Conservation (phyloP, 2,329 filamentous ascomycete genomes). For the Aphanocladium album region DNA sequence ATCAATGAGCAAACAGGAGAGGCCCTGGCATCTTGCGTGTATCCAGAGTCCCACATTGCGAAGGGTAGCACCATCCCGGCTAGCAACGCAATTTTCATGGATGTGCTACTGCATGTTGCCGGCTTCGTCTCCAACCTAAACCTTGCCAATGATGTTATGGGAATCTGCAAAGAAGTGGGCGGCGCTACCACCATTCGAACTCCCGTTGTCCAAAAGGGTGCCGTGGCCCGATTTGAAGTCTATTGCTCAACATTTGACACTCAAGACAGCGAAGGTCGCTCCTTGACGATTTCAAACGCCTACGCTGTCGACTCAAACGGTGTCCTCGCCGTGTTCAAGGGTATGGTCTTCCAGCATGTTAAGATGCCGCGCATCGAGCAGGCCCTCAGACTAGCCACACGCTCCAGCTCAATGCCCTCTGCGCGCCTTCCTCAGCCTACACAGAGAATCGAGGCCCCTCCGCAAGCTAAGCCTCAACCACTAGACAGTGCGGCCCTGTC, state of each 20-base stretch:
- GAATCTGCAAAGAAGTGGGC: conserved; percentile 21
- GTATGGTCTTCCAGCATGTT: conserved; percentile 27
- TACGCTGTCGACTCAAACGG: conserved; percentile 20
- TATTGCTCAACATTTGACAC: conserved; percentile 19
- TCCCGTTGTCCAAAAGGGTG: conserved; percentile 19
- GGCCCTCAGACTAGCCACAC: background rate
- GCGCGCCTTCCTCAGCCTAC: background rate
- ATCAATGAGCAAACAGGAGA: background rate
- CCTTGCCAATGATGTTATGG: conserved; percentile 21
- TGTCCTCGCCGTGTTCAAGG: conserved; percentile 22
- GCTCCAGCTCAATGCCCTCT: background rate
- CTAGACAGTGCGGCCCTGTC: background rate
- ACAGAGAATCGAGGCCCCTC: background rate
- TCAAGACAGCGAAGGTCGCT: conserved; percentile 21
- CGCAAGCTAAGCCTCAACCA: no score
- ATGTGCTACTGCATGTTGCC: conserved; percentile 27
- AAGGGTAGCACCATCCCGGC: background rate
- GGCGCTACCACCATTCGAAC: conserved; percentile 18
- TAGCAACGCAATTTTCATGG: conserved; percentile 23
- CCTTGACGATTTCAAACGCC: conserved; percentile 21
- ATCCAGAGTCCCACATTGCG: conserved; percentile 16
- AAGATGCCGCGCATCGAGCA: conserved; percentile 1
- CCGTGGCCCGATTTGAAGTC: conserved; percentile 18
- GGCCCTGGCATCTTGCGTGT: background rate
- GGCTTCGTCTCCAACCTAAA: conserved; percentile 27